phyloP scores from a whole-genome alignment of 805 yeast species.

The Ogataea salicorniae region DNA sequence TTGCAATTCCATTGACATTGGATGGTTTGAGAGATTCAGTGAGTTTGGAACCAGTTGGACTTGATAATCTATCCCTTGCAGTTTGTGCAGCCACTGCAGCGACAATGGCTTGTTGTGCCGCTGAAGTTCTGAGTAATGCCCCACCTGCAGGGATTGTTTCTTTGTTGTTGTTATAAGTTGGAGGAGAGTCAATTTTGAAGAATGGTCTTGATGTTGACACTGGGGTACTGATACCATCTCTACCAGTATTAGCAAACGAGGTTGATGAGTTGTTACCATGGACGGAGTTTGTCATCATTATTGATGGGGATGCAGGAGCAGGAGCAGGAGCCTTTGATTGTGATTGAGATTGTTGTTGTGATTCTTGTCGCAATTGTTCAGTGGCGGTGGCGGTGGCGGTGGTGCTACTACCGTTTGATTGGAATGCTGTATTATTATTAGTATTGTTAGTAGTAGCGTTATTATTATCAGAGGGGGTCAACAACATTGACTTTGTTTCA shows the following conservation, averaged over 20 bases:
- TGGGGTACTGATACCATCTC: constrained; percentile 1
- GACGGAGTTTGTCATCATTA: too few species aligned
- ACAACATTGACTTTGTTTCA: constrained; percentile 15
- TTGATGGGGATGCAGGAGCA: too few species aligned
- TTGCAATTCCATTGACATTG: background rate
- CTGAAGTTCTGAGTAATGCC: constrained; percentile 31
- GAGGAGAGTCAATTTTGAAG: background rate
- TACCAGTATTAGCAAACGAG: background rate
- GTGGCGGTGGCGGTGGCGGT: too few species aligned
- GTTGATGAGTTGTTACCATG: constrained; percentile 1
- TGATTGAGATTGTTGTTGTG: background rate
- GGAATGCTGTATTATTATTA: background rate
- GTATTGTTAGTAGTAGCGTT: background rate
- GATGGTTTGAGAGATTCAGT: constrained; percentile 21
- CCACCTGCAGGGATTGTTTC: constrained; percentile 22
- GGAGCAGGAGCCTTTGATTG: too few species aligned
- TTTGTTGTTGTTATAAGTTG: constrained; percentile 7
- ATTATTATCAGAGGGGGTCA: constrained; percentile 4
- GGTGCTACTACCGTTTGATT: background rate
- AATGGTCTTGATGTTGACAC: background rate
- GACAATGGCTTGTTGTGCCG: constrained; percentile 33
- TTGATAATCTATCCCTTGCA: constrained; percentile 26
- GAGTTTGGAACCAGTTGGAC: constrained; percentile 16
- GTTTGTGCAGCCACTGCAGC: constrained; percentile 37
- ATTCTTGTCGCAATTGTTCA: background rate